phyloP scores from a whole-genome alignment of 495 filamentous ascomycete species.

The Hypoxylon lenormandii region DNA sequence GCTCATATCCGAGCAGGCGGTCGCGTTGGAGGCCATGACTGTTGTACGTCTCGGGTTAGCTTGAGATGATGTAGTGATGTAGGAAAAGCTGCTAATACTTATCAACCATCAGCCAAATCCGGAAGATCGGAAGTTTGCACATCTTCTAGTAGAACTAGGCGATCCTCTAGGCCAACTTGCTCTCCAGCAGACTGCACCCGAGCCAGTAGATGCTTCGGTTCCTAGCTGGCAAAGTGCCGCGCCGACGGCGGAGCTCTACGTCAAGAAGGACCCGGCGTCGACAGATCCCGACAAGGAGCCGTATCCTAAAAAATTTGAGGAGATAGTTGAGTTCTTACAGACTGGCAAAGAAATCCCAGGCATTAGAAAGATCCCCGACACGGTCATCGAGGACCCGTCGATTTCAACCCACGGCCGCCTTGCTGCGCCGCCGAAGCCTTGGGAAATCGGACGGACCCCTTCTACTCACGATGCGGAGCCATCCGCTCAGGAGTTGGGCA shows the following conservation, averaged over 20 bases:
- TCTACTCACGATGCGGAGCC: conserved; percentile 6
- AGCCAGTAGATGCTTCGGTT: conserved; percentile 35
- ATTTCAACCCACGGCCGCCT: conserved; percentile 60
- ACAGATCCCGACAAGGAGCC: conserved; percentile 61
- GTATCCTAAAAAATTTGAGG: conserved; percentile 87
- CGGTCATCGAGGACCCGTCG: conserved; percentile 71
- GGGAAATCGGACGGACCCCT: conserved; percentile 67
- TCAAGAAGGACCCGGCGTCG: conserved; percentile 39
- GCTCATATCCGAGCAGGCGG: conserved; percentile 41
- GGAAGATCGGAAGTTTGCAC: conserved; percentile 45
- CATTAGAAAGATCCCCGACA: conserved; percentile 88
- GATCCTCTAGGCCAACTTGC: conserved; percentile 36
- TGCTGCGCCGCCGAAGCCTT: conserved; percentile 76
- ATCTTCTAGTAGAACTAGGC: conserved; percentile 45
- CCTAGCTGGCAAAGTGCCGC: conserved; percentile 61
- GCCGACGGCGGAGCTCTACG: conserved; percentile 57
- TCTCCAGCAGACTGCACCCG: conserved; percentile 28
- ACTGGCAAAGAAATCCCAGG: conserved; percentile 86
- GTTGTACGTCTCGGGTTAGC: conserved; percentile 24
- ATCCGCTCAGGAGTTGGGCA: conserved; percentile 1
- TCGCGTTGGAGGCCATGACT: conserved; percentile 38
- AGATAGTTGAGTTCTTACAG: conserved; percentile 89
- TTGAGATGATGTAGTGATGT: background rate
- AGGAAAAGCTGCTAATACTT: conserved; percentile 5
- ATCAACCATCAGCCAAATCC: conserved; percentile 35